Evolutionary conservation across 495 filamentous ascomycete genomes (phyloP).

Genomic region (Xylaria castorea): DNA sequence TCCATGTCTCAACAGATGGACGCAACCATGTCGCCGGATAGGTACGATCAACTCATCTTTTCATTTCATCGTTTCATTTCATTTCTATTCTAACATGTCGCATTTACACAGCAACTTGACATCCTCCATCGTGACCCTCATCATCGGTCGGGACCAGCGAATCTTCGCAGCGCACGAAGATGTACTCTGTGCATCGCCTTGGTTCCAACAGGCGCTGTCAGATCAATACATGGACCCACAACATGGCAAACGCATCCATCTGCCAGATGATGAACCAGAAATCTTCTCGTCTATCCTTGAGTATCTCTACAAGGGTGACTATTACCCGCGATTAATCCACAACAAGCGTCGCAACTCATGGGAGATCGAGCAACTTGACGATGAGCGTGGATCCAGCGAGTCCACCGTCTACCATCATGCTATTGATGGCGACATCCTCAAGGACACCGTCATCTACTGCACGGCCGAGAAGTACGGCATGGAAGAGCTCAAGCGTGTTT

Average conservation of each 20-base stretch:
- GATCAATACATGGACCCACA: constrained; percentile 68
- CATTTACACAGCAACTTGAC: constrained; percentile 57
- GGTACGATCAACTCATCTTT: constrained; percentile 26
- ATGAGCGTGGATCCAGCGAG: constrained; percentile 54
- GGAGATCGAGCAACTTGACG: constrained; percentile 68
- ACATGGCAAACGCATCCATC: constrained; percentile 69
- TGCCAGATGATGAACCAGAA: constrained; percentile 87
- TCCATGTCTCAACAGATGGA: constrained; percentile 37
- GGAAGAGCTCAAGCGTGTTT: constrained; percentile 79
- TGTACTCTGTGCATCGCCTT: constrained; percentile 77
- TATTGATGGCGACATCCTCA: constrained; percentile 72
- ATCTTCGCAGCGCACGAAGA: constrained; percentile 93
- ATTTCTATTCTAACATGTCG: constrained; percentile 15
- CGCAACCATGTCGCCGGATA: constrained; percentile 44
- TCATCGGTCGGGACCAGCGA: constrained; percentile 76
- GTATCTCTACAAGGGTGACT: constrained; percentile 92
- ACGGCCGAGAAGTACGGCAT: constrained; percentile 82
- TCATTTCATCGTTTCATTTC: neutral
- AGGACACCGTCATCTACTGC: constrained; percentile 92
- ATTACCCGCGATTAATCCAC: constrained; percentile 78
- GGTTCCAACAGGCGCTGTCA: constrained; percentile 69
- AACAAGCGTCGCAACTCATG: constrained; percentile 71
- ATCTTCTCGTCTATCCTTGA: constrained; percentile 90
- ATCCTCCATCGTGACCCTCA: constrained; percentile 79
- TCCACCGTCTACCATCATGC: constrained; percentile 73